These are phyloP conservation scores for Penicillium sp. DNA, from an alignment of 2,329 filamentous ascomycete species.

Conservation along the genomic window DNA sequence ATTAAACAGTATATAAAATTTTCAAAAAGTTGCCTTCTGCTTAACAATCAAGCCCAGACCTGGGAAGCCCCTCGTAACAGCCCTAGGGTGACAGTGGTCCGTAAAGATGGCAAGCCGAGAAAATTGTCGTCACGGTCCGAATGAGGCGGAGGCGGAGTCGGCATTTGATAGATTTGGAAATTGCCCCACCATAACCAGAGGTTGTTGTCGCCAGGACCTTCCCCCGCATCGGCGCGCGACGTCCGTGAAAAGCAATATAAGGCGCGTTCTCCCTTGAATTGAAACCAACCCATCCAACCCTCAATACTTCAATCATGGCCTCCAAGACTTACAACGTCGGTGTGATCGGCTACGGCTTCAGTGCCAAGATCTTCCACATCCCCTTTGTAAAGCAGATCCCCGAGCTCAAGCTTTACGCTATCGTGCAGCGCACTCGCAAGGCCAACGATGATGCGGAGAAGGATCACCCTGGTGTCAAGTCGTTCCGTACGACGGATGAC, in stretches of 20 bases:
- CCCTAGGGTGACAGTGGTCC: slow-evolving; percentile 9
- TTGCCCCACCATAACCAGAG: slow-evolving; percentile 39
- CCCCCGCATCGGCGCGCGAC: slow-evolving; percentile 24
- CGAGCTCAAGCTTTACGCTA: slow-evolving; percentile 66
- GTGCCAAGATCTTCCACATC: slow-evolving; percentile 80
- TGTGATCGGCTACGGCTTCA: slow-evolving; percentile 60
- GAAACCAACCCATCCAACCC: background rate
- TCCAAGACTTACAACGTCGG: slow-evolving; percentile 55
- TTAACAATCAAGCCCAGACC: slow-evolving; percentile 6
- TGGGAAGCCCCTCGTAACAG: background rate
- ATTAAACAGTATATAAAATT: background rate
- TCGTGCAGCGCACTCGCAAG: slow-evolving; percentile 71
- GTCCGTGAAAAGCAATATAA: background rate
- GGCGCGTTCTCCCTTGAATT: background rate
- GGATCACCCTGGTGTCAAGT: slow-evolving; percentile 64
- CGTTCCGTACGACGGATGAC: slow-evolving; percentile 61
- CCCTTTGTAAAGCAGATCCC: slow-evolving; percentile 68
- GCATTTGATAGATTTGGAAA: slow-evolving; percentile 54
- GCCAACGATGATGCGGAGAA: slow-evolving; percentile 63
- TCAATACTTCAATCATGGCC: slow-evolving; percentile 31
- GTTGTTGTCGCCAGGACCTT: slow-evolving; percentile 37
- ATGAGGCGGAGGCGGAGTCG: slow-evolving; percentile 48
- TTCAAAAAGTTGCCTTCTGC: slow-evolving; percentile 2
- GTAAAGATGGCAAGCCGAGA: background rate
- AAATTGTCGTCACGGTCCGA: slow-evolving; percentile 11